Evolutionary conservation across 805 yeast species (phyloP).

Genomic region (Sungouiozyma intestinalis): DNA sequence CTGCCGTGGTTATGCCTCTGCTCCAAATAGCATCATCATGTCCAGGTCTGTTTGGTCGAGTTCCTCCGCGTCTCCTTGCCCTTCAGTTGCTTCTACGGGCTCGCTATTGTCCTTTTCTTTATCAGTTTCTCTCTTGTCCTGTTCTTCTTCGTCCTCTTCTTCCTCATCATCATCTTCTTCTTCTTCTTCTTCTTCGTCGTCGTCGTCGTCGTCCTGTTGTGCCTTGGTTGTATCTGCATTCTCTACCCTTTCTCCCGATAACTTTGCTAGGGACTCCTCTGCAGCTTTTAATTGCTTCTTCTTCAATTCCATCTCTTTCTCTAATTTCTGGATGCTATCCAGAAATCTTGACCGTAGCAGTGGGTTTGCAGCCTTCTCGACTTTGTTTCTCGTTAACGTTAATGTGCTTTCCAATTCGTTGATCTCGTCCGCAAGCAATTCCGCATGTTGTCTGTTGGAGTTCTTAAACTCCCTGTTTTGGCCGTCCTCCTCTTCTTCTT

Average conservation of each 20-base stretch:
- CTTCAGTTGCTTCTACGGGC: slow-evolving; percentile 15
- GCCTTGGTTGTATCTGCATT: slow-evolving; percentile 15
- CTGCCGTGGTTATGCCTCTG: slow-evolving; percentile 24
- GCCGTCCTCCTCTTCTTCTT: slow-evolving; percentile 40
- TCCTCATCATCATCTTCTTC: slow-evolving; percentile 29
- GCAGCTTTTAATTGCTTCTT: slow-evolving; percentile 46
- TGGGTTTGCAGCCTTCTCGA: slow-evolving; percentile 67
- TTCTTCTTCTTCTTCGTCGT: slow-evolving; percentile 26
- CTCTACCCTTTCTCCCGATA: slow-evolving; percentile 4
- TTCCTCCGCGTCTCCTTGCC: slow-evolving; percentile 14
- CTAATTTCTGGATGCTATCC: slow-evolving; percentile 67
- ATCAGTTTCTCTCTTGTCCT: slow-evolving; percentile 14
- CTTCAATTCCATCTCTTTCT: slow-evolving; percentile 74
- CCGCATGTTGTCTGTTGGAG: slow-evolving; percentile 53
- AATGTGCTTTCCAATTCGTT: slow-evolving; percentile 71
- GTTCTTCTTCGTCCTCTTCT: slow-evolving; percentile 28
- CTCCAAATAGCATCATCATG: slow-evolving; percentile 31
- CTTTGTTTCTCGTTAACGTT: slow-evolving; percentile 59
- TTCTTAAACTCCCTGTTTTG: slow-evolving; percentile 43
- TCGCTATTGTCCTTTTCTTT: slow-evolving; percentile 24
- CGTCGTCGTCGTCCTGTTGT: slow-evolving; percentile 23
- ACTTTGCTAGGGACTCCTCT: slow-evolving; percentile 20
- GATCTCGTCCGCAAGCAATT: slow-evolving; percentile 75
- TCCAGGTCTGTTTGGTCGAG: slow-evolving; percentile 30
- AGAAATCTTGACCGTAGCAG: slow-evolving; percentile 78